phyloP scores from a whole-genome alignment of 768 basidiomycete genomes.

The Pisolithus microcarpus region DNA sequence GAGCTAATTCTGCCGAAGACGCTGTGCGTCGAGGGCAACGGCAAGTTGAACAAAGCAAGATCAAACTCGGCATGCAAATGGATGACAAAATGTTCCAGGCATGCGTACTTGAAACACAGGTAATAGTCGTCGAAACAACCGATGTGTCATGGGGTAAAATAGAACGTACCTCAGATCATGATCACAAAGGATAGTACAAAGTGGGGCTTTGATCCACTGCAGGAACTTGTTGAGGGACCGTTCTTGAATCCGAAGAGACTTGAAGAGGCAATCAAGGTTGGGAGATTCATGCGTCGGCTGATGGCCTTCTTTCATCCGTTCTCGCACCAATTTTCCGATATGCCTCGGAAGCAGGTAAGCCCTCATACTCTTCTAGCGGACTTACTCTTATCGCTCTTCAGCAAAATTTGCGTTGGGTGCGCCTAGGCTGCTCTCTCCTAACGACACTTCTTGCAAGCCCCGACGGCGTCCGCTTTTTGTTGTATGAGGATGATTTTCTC shows the following conservation, averaged over 20 bases:
- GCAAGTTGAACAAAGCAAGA: slow-evolving; percentile 83
- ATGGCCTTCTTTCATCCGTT: slow-evolving; percentile 95
- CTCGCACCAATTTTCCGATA: slow-evolving; percentile 78
- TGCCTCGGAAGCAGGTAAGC: slow-evolving; percentile 59
- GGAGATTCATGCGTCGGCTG: slow-evolving; percentile 83
- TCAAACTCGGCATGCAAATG: slow-evolving; percentile 89
- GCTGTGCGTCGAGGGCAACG: slow-evolving; percentile 80
- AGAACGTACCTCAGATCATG: slow-evolving; percentile 53
- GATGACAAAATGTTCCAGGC: slow-evolving; percentile 90
- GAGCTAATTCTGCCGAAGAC: slow-evolving; percentile 81
- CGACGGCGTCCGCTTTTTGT: slow-evolving; percentile 79
- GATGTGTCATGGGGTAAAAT: not conserved
- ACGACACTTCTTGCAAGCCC: slow-evolving; percentile 74
- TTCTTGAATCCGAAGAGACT: slow-evolving; percentile 84
- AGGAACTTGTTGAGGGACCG: slow-evolving; percentile 88
- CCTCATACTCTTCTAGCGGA: not conserved
- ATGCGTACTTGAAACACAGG: slow-evolving; percentile 80
- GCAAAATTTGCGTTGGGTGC: slow-evolving; percentile 80
- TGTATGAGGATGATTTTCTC: slow-evolving; percentile 78
- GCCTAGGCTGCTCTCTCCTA: slow-evolving; percentile 74
- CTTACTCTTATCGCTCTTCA: slow-evolving; percentile 22
- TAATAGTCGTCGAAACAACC: slow-evolving; percentile 23
- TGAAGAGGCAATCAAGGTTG: slow-evolving; percentile 90
- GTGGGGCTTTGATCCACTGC: slow-evolving; percentile 88
- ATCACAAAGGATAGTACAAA: slow-evolving; percentile 81